Evolutionary conservation across 2,329 filamentous ascomycete species (phyloP).

Genomic region (Fusarium lyarnte): DNA sequence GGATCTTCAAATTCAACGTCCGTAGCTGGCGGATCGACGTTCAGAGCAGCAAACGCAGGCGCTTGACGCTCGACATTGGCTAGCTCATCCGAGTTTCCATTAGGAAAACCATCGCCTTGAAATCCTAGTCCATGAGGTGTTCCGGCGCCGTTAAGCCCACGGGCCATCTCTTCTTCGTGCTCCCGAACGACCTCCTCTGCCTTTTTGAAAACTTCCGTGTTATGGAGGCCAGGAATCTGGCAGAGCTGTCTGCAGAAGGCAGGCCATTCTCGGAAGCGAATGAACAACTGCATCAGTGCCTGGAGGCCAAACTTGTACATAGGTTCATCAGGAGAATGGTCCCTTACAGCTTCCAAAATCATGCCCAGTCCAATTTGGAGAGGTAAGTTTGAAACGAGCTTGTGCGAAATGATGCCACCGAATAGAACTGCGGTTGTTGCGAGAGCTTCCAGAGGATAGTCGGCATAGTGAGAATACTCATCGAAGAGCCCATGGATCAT

Average conservation of each 20-base stretch:
- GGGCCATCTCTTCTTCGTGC: slow-evolving; percentile 68
- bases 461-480: slow-evolving; percentile 93
- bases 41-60: slow-evolving; percentile 80
- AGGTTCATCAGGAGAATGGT: slow-evolving; percentile 81
- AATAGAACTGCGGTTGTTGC: slow-evolving; percentile 97
- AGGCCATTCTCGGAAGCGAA: slow-evolving; percentile 91
- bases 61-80: slow-evolving; percentile 66
- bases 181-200: slow-evolving; percentile 82
- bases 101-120: slow-evolving; percentile 65
- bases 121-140: slow-evolving; percentile 50
- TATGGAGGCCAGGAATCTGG: slow-evolving; percentile 81
- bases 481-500: slow-evolving; percentile 99
- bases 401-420: slow-evolving; percentile 94
- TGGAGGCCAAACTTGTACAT: slow-evolving; percentile 99
- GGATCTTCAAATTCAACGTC: slow-evolving; percentile 81
- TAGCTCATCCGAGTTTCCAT: slow-evolving; percentile 75
- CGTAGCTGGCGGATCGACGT: slow-evolving; percentile 74
- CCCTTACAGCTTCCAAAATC: slow-evolving; percentile 95
- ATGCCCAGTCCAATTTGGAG: slow-evolving; percentile 95
- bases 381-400: slow-evolving; percentile 87
- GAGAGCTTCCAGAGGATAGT: slow-evolving; percentile 94
- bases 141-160: slow-evolving; percentile 63
- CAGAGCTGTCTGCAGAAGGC: slow-evolving; percentile 88
- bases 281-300: slow-evolving; percentile 87
- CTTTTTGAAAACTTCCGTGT: slow-evolving; percentile 84